A percentile compares a stretch with the other conserved stretches of the same genome.
phyloP scores from a whole-genome alignment of 2,329 filamentous ascomycete species.

The Lomentospora prolificans region DNA sequence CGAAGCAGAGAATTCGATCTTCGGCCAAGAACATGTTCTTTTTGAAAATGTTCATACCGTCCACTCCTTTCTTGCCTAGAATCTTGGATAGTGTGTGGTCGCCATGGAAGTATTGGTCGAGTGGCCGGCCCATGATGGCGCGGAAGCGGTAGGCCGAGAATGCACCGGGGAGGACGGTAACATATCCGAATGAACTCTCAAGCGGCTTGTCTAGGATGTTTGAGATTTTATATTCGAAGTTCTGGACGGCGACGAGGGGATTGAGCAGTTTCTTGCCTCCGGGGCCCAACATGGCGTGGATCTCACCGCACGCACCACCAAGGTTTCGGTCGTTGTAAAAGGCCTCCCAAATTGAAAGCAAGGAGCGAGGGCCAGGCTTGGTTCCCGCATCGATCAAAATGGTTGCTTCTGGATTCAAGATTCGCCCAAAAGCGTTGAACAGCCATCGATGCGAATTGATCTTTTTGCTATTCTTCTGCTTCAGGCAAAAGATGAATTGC shows the following conservation, averaged over 20 bases:
- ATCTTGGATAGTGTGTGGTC: conserved; percentile 94
- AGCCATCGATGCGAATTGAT: conserved; percentile 99
- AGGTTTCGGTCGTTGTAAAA: conserved; percentile 99
- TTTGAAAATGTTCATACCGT: conserved; percentile 99
- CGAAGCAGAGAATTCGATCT: conserved; percentile 99
- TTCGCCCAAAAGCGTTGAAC: conserved; percentile 94
- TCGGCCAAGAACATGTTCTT: conserved; percentile 99
- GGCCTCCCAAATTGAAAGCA: conserved; percentile 90
- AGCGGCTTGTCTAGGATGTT: conserved; percentile 98
- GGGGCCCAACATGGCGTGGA: conserved; percentile 92
- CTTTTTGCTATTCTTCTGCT: conserved; percentile 99
- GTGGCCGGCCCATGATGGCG: conserved; percentile 91
- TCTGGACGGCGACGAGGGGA: conserved; percentile 92
- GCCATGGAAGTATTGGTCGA: conserved; percentile 99
- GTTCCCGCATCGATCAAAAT: conserved; percentile 96
- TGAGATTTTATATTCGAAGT: conserved; percentile 99
- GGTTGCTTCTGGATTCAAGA: conserved; percentile 91
- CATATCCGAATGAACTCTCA: conserved; percentile 94
- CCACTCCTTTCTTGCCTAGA: conserved; percentile 96
- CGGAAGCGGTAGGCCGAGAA: conserved; percentile 98
- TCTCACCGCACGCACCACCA: conserved; percentile 96
- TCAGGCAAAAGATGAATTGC: conserved; percentile 98
- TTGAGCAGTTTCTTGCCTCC: conserved; percentile 89
- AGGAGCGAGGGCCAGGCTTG: conserved; percentile 84
- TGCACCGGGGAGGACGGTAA: conserved; percentile 93